Evolutionary conservation across 139 green algal species (phyloP).

Genomic region (Tetradesmus obliquus): DNA sequence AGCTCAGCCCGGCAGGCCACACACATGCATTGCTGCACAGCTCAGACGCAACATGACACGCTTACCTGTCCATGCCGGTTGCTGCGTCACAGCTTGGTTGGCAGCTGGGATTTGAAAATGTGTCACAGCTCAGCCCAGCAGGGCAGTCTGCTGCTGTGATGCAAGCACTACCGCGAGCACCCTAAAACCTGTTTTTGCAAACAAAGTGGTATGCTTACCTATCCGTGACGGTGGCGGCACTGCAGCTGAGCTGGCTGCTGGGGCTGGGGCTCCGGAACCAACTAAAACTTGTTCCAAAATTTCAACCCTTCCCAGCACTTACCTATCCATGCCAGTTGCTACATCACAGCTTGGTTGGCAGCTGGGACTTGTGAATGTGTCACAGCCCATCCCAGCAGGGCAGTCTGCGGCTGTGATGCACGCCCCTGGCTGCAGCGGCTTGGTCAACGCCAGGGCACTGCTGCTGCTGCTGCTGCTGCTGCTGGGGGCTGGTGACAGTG

Average conservation of each 20-base stretch:
- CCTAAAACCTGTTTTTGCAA: no score
- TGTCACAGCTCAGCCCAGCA: constrained; percentile 17
- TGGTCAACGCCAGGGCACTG: not conserved
- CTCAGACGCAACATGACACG: no score
- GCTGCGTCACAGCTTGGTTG: not conserved
- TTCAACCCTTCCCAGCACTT: no score
- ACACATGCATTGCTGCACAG: no score
- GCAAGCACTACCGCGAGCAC: no score
- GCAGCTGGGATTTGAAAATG: not conserved
- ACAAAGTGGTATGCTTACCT: no score
- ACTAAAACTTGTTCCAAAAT: no score
- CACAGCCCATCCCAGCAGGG: constrained; percentile 3
- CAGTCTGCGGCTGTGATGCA: constrained; percentile 1
- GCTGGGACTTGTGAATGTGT: not conserved
- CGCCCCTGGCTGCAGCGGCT: not conserved
- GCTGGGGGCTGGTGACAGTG: not conserved
- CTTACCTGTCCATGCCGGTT: constrained; percentile 28
- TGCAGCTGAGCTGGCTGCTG: no score
- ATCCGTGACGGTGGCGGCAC: no score
- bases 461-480: constrained; percentile 12
- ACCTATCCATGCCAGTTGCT: constrained; percentile 18
- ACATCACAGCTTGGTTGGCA: not conserved
- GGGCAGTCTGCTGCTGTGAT: not conserved
- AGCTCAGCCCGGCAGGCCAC: no score
- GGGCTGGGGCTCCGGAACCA: no score